Percentiles rank a stretch among this genome's conserved stretches.
Evolutionary conservation across 2,329 filamentous ascomycete species (phyloP).

Genomic region (Aspergillus carbonarius): DNA sequence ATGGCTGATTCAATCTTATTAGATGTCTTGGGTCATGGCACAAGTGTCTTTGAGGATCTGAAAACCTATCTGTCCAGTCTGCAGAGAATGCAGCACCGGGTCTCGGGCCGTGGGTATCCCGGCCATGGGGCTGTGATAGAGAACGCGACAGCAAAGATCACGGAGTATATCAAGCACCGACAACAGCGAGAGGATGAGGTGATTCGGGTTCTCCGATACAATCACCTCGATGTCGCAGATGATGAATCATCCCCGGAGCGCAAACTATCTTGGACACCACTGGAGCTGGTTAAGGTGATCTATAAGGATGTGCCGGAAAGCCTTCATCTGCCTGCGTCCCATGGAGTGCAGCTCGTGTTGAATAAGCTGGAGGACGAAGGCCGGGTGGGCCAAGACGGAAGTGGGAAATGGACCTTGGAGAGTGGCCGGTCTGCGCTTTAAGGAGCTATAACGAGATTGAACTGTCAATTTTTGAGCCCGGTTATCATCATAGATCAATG

Average conservation of each 20-base stretch:
- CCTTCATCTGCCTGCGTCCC: slow-evolving; percentile 72
- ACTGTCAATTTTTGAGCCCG: too few relatives aligned
- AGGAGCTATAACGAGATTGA: slow-evolving; percentile 1
- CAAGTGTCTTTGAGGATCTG: slow-evolving; percentile 80
- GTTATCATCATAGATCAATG: neutral
- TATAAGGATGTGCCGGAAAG: slow-evolving; percentile 76
- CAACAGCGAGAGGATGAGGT: slow-evolving; percentile 77
- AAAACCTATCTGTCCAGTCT: slow-evolving; percentile 67
- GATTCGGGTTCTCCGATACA: slow-evolving; percentile 59
- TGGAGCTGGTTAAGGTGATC: slow-evolving; percentile 84
- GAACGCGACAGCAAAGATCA: slow-evolving; percentile 68
- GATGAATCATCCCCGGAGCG: slow-evolving; percentile 35
- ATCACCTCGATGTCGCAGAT: slow-evolving; percentile 33
- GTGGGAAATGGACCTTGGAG: slow-evolving; percentile 32
- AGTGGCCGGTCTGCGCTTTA: slow-evolving; percentile 33
- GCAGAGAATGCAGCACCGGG: slow-evolving; percentile 64
- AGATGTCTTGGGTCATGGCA: slow-evolving; percentile 81
- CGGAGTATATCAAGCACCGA: slow-evolving; percentile 81
- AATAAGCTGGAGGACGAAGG: slow-evolving; percentile 75
- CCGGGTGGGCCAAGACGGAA: slow-evolving; percentile 51
- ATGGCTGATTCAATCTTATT: slow-evolving; percentile 3
- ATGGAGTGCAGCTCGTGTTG: slow-evolving; percentile 75
- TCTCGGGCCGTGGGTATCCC: slow-evolving; percentile 70
- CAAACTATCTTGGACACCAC: slow-evolving; percentile 60
- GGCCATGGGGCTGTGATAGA: slow-evolving; percentile 80